These are phyloP conservation scores for Moesziomyces sp. DNA, from an alignment of 1,284 basidiomycete species.

Conservation along the genomic window DNA sequence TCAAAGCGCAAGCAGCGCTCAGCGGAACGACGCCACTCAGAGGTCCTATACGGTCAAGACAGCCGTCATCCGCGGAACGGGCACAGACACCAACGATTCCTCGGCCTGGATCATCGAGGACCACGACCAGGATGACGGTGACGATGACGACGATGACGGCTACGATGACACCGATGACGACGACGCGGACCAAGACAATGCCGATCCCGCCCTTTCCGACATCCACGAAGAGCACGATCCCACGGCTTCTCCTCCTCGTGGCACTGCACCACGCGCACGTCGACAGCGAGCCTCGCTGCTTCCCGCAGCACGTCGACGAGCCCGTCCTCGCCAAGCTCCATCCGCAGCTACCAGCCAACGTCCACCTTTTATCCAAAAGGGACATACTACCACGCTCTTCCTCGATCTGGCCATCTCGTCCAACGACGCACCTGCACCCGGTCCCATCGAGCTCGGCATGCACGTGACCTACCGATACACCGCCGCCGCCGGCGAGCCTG, in stretches of 20 bases:
- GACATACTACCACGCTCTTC: slow-evolving; percentile 34
- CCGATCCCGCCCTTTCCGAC: background rate
- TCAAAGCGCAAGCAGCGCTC: background rate
- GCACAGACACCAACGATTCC: slow-evolving; percentile 1
- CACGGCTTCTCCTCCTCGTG: too few relatives aligned
- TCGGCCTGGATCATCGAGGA: slow-evolving; percentile 24
- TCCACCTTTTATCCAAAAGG: slow-evolving; percentile 31
- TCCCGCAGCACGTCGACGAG: background rate
- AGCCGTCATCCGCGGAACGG: slow-evolving; percentile 1
- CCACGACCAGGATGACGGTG: slow-evolving; percentile 20
- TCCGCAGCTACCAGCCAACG: slow-evolving; percentile 4
- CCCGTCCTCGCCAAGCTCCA: slow-evolving; percentile 2
- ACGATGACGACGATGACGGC: slow-evolving; percentile 5
- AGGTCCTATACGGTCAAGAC: slow-evolving; percentile 22
- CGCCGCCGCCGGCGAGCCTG: background rate
- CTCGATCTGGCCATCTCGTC: slow-evolving; percentile 31
- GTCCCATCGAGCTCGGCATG: slow-evolving; percentile 40
- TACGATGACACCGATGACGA: background rate
- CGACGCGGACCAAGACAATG: background rate
- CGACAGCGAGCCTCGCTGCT: background rate
- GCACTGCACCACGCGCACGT: background rate
- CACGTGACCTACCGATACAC: slow-evolving; percentile 53
- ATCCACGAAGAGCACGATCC: slow-evolving; percentile 9
- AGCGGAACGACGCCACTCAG: background rate
- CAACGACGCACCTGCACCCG: slow-evolving; percentile 10